Conservation (phyloP, 345 rosid genomes). For the Zanthoxylum bungeanum region DNA sequence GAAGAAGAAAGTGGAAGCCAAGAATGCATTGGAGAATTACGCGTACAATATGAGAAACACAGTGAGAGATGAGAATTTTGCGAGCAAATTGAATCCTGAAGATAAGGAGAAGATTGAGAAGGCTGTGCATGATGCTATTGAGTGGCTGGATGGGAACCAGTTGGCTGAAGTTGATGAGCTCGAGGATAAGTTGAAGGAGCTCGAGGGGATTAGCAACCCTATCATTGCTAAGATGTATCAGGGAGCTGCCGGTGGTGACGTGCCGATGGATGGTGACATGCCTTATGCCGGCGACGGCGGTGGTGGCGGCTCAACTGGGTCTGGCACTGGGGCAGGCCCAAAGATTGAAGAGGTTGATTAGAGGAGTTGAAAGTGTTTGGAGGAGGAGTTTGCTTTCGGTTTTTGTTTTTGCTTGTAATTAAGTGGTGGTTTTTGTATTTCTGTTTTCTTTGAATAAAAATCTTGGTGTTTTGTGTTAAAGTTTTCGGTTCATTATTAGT, state of each 20-base stretch:
- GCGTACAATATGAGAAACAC: constrained; percentile 48
- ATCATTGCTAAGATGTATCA: constrained; percentile 43
- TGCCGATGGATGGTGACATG: constrained; percentile 10
- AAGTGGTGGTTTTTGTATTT: too few relatives aligned
- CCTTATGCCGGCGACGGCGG: constrained; percentile 6
- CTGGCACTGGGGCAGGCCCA: constrained; percentile 34
- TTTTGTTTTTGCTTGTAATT: not conserved
- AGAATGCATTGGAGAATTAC: constrained; percentile 39
- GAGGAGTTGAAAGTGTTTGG: not conserved
- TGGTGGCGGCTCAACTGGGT: constrained; percentile 4
- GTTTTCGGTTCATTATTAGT: too few relatives aligned
- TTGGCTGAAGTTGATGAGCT: constrained; percentile 43
- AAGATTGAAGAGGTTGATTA: constrained; percentile 54
- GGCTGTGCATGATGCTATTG: constrained; percentile 33
- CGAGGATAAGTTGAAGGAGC: constrained; percentile 41
- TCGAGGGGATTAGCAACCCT: constrained; percentile 41
- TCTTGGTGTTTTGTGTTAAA: too few relatives aligned
- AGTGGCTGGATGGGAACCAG: constrained; percentile 45
- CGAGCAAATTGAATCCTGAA: constrained; percentile 24
- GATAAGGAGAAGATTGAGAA: constrained; percentile 38
- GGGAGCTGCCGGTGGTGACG: constrained; percentile 20
- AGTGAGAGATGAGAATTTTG: constrained; percentile 36
- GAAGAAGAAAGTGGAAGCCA: constrained; percentile 46
- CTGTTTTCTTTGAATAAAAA: too few relatives aligned
- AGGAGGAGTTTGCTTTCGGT: not conserved